Evolutionary conservation across 2,329 filamentous ascomycete species (phyloP), one percentile per base, ranked within the genome.

Genomic region (Sphaerostilbella broomeana): DNA sequence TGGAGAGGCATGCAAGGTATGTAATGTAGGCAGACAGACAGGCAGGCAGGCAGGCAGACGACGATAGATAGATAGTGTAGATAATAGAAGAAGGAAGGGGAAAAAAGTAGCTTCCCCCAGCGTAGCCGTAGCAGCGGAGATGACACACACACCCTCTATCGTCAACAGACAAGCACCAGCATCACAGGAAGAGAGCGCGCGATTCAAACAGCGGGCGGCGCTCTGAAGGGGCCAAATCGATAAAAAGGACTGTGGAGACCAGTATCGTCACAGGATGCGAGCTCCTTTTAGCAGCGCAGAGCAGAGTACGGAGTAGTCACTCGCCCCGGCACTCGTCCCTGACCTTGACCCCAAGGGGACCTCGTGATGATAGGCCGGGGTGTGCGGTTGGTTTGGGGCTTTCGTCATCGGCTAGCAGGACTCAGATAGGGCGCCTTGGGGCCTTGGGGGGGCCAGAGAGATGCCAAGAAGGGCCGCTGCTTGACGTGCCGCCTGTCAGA

Each of bases 181-280:
- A 29, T 36, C 17, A 17, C 34, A 28, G 12, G 25, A 12, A 34
- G 30, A n/a, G 5, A 15, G 27, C 24, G 19, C 21, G 28, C 32
- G 29, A 15, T 26, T 41, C 35, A 6, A 32, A 11, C 24, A 38
- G 20, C 18, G 12, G 26, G 13, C 12, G 22, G 21, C 27, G 29
- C 13, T 9, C 11, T 19, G 13, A 17, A 17, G 12, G 27, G 17
- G 22, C 33, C 40, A 29, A 38, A 31, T 35, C 42, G 38, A 41
- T 44, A 37, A 37, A 36, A n/a, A n/a, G n/a, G 28, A 22, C 30
- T 38, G 42, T 41, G 42, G 38, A 42, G 42, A 44, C 36, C 13
- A 30, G 31, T 43, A 44, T 44, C 38, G 38, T 44, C 42, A 44
- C 42, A 44, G 42, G 42, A 40, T 38, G 38, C 30, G 38, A 42